Base-by-base conservation (phyloP, 2,329 filamentous ascomycete genomes). In the Penicillium sp. region DNA sequence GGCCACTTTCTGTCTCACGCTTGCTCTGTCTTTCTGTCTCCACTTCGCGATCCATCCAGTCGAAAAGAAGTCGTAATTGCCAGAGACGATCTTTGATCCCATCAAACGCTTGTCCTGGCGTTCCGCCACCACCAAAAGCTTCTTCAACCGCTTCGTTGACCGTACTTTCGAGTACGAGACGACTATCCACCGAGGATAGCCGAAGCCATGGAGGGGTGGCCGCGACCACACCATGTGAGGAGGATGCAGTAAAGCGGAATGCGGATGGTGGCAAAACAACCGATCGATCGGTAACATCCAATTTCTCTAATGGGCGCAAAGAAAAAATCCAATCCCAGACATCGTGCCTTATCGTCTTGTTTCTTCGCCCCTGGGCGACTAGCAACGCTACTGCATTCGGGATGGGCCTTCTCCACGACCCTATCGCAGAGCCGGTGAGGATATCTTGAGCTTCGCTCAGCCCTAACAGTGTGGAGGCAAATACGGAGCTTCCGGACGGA, bases 241-340 rank as follows among this genome's bases (percentile, higher is more conserved):
- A 26, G 11, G 52, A 53, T 9, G 30, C 20, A 11, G 57, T 59
- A 45, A 45, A 49, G 28, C 63, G 69, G 61, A 71, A 69, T 7
- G 68, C 66, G 16, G 66, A 79, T 6, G 71, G 68, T 65, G 78
- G 70, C 76, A 91, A 75, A 3, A 90, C 79, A 23, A 85, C 75
- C 0, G 80, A 80, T 55, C 83, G 81, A 65, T 96, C 91, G 0
- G 87, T 84, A 52, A 87, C 69, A 76, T 89, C 69, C 78, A 83
- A 60, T 62, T 73, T 66, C 64, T 69, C 58, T 76, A 88, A 66
- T 57, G 80, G 61, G 0, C 81, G 77, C 0, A 91, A 79, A 1
- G 78, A 73, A 68, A 96, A 90, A 1, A 96, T 68, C 88, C 90
- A 93, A 60, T 88, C 84, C 65, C 93, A 83, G 0, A 89, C 71